A percentile compares a stretch with the other conserved stretches of the same genome.
phyloP scores from a whole-genome alignment of 1,284 basidiomycete species.

The Fistulinella staudtii region DNA sequence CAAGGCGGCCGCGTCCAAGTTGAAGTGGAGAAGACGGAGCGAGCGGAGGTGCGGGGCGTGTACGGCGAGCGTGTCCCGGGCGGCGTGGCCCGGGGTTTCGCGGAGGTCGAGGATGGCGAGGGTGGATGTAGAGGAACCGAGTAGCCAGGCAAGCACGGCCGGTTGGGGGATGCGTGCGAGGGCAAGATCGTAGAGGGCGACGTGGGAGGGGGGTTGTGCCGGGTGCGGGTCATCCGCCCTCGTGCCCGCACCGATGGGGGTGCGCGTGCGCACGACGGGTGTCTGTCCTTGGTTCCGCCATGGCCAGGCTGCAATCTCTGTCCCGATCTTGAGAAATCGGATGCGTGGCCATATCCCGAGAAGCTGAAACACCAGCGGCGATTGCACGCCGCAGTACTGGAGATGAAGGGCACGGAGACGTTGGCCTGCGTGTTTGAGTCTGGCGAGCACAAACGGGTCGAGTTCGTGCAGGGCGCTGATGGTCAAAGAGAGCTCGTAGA shows the following conservation, averaged over 20 bases:
- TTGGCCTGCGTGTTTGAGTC: constrained; percentile 23
- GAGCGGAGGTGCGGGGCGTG: constrained; percentile 39
- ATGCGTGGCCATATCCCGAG: constrained; percentile 39
- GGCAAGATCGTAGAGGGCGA: constrained; percentile 39
- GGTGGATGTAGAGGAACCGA: constrained; percentile 32
- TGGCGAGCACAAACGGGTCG: constrained; percentile 21
- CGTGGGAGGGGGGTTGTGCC: constrained; percentile 10
- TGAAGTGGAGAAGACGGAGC: constrained; percentile 40
- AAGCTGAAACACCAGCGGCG: constrained; percentile 43
- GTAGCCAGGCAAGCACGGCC: constrained; percentile 37
- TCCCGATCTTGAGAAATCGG: constrained; percentile 38
- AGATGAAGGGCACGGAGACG: constrained; percentile 38
- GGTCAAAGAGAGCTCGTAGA: constrained; percentile 39
- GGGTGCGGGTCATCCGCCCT: too few relatives aligned
- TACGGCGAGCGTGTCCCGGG: constrained; percentile 25
- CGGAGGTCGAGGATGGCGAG: constrained; percentile 42
- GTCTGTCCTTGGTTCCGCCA: constrained; percentile 15
- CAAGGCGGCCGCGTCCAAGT: constrained; percentile 29
- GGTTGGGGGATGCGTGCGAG: constrained; percentile 35
- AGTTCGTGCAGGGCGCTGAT: constrained; percentile 31
- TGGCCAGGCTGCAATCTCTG: constrained; percentile 38
- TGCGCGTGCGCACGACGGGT: constrained; percentile 2
- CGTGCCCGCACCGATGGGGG: too few relatives aligned
- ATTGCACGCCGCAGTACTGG: constrained; percentile 39
- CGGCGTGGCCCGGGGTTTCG: constrained; percentile 32